Evolutionary conservation across 2,329 filamentous ascomycete species (phyloP).

Genomic region (Anisogramma anomala): DNA sequence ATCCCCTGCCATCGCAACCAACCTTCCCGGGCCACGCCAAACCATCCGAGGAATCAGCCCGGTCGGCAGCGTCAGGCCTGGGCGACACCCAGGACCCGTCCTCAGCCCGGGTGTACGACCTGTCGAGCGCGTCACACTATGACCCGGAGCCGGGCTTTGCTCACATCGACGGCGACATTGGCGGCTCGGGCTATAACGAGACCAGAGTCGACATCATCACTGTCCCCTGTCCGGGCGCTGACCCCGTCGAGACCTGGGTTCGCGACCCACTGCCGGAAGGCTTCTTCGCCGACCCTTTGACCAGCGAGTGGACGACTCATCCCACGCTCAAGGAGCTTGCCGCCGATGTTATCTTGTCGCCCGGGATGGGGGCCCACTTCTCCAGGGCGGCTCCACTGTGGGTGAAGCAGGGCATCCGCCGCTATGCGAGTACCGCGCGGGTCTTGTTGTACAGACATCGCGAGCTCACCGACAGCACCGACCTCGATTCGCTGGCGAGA

Average conservation of each 20-base stretch:
- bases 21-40: not conserved
- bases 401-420: slow-evolving; percentile 41
- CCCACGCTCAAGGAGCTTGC: slow-evolving; percentile 23
- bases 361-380: slow-evolving; percentile 22
- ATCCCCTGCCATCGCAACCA: slow-evolving; percentile 5
- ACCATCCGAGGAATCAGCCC: too few species aligned
- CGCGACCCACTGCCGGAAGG: slow-evolving; percentile 36
- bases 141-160: slow-evolving; percentile 28
- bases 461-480: slow-evolving; percentile 28
- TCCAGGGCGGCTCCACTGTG: slow-evolving; percentile 32
- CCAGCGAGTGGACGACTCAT: slow-evolving; percentile 17
- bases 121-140: slow-evolving; percentile 21
- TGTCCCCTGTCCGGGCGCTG: slow-evolving; percentile 42
- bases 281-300: slow-evolving; percentile 30
- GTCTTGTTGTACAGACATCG: slow-evolving; percentile 43
- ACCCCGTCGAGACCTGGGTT: slow-evolving; percentile 42
- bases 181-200: slow-evolving; percentile 35
- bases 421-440: slow-evolving; percentile 34
- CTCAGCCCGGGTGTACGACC: slow-evolving; percentile 2
- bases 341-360: slow-evolving; percentile 21
- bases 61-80: not conserved
- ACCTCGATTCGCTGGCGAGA: slow-evolving; percentile 33
- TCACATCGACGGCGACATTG: slow-evolving; percentile 31
- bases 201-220: slow-evolving; percentile 43
- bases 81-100: slow-evolving; percentile 2